Percentiles rank a stretch among this genome's conserved stretches.
phyloP scores from a whole-genome alignment of 169 alveolate genomes.

The Cryptosporidium ryanae region DNA sequence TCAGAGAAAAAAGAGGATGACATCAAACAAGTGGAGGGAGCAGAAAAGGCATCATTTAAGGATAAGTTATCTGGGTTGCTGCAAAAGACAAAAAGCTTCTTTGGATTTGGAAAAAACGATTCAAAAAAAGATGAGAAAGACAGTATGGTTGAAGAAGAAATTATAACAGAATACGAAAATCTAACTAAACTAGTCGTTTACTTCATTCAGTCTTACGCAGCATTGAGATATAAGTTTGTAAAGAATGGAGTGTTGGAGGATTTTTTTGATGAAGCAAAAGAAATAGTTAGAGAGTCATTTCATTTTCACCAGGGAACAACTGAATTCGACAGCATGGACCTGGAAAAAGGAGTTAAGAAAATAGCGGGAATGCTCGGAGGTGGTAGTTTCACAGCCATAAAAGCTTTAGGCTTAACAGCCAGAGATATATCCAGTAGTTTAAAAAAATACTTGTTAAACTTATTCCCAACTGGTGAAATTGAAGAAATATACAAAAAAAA shows the following conservation, averaged over 20 bases:
- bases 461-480: slow-evolving; percentile 20
- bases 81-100: slow-evolving; percentile 16
- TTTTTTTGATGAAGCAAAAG: slow-evolving; percentile 22
- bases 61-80: slow-evolving; percentile 23
- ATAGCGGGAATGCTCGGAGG: slow-evolving; percentile 57
- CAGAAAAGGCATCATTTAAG: slow-evolving; percentile 18
- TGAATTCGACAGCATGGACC: slow-evolving; percentile 32
- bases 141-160: background rate
- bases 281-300: background rate
- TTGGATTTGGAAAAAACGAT: slow-evolving; percentile 15
- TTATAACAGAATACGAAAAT: slow-evolving; percentile 15
- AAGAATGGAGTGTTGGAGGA: slow-evolving; percentile 5
- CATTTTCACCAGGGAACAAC: slow-evolving; percentile 60
- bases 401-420: slow-evolving; percentile 32
- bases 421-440: slow-evolving; percentile 24
- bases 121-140: background rate
- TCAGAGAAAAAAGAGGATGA: too few relatives aligned
- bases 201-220: slow-evolving; percentile 59
- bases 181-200: slow-evolving; percentile 6
- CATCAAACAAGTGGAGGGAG: too few relatives aligned
- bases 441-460: background rate
- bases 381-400: slow-evolving; percentile 70
- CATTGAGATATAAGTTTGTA: slow-evolving; percentile 28
- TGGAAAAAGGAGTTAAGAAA: slow-evolving; percentile 43
- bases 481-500: slow-evolving; percentile 3